Percentiles rank a stretch among this genome's conserved stretches.
Conservation (phyloP, 163 green algal species). For the Smithsoniella earleae region DNA sequence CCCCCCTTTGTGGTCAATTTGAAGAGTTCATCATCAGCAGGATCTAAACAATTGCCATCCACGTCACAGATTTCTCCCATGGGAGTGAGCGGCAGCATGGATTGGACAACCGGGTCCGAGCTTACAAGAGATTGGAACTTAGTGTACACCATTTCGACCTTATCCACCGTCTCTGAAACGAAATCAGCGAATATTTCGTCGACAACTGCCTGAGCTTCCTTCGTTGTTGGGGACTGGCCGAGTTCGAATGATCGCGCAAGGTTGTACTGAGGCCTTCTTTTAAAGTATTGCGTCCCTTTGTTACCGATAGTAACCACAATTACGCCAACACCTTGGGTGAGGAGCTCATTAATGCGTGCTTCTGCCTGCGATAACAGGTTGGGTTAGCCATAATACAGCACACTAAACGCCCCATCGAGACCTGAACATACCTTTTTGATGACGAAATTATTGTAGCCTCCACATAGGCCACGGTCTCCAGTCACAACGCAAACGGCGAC, state of each 20-base stretch:
- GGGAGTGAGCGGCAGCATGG: constrained; percentile 89
- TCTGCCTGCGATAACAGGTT: constrained; percentile 55
- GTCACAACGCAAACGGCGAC: constrained; percentile 84
- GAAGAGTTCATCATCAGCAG: constrained; percentile 95
- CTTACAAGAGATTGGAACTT: constrained; percentile 97
- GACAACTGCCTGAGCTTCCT: constrained; percentile 92
- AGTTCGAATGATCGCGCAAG: constrained; percentile 70
- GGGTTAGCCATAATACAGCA: background rate
- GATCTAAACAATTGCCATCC: constrained; percentile 91
- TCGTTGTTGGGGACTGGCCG: constrained; percentile 77
- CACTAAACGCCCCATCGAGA: too few relatives aligned
- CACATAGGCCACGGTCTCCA: constrained; percentile 95
- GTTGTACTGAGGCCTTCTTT: constrained; percentile 69
- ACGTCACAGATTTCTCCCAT: constrained; percentile 87
- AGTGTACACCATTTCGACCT: constrained; percentile 94
- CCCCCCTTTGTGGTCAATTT: constrained; percentile 82
- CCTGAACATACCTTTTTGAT: constrained; percentile 72
- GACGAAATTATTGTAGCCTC: constrained; percentile 97
- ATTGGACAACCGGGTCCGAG: constrained; percentile 85
- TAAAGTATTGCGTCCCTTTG: constrained; percentile 86
- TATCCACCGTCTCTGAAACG: constrained; percentile 83
- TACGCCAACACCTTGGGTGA: constrained; percentile 60
- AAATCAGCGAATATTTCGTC: constrained; percentile 97
- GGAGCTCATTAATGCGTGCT: constrained; percentile 69
- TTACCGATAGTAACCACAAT: constrained; percentile 76